These are phyloP conservation scores for Podaxis sp. DNA, from an alignment of 768 basidiomycete genomes.

Conservation along the genomic window DNA sequence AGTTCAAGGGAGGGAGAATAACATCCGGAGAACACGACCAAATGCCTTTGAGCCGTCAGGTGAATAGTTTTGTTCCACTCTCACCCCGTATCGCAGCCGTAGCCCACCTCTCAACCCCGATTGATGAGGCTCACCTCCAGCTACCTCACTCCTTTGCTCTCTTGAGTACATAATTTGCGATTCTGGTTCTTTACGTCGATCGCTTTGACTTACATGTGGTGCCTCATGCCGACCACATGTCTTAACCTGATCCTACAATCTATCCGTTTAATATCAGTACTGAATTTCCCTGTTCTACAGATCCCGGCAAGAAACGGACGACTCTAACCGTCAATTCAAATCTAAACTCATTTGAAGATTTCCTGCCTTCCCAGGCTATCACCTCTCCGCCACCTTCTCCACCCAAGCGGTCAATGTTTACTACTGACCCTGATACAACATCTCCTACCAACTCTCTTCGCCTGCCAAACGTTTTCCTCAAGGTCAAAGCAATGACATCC, in stretches of 20 bases:
- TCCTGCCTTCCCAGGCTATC: constrained; percentile 7
- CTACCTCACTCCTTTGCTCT: neutral
- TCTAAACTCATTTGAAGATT: constrained; percentile 5
- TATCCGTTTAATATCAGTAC: neutral
- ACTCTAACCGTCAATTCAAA: neutral
- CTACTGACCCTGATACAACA: neutral
- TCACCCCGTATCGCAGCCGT: neutral
- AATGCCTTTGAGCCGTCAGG: constrained; percentile 2
- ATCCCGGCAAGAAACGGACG: neutral
- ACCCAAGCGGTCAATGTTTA: neutral
- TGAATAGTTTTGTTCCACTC: neutral
- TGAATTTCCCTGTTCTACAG: neutral
- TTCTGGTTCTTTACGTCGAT: neutral
- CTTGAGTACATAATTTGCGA: neutral
- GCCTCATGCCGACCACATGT: neutral
- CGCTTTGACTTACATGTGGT: neutral
- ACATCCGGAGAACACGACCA: constrained; percentile 8
- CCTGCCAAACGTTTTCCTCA: neutral
- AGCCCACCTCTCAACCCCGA: neutral
- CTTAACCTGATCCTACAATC: neutral
- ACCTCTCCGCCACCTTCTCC: neutral
- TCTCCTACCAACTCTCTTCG: neutral
- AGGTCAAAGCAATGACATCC: constrained; percentile 7
- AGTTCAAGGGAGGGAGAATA: constrained; percentile 19
- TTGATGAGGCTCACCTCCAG: neutral